Base-by-base conservation (phyloP, 2,329 filamentous ascomycete species). In the Aspergillus sp. region DNA sequence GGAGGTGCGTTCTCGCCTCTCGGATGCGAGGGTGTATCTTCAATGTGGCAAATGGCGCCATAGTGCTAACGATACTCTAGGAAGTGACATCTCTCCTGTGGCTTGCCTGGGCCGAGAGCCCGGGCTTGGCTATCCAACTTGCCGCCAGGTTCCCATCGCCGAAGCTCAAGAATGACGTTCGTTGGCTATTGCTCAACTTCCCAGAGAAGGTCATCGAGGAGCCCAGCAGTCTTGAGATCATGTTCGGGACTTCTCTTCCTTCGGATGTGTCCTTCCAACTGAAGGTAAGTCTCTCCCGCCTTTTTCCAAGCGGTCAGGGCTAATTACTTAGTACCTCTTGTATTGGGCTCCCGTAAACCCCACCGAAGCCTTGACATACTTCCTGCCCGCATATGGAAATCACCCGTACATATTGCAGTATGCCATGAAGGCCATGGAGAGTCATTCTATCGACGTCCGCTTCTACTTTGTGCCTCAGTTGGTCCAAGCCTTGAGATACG, bases 401-500 rank as follows among this genome's bases (percentile, higher is more conserved):
- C 88, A 99, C 65, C 89, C 95, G 0, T 95, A 92, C 72, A 81
- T 99, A 49, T 84, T 97, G 36, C 95, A 99, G 71, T 99, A 97
- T 71, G 94, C 94, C 1, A 96, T 99, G 87, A 85, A 92, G 64
- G 90, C 94, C 3, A 74, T 99, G 45, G 94, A 99, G 68, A 92
- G 88, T 61, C 94, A 99, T 66, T 88, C 91, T 0, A 87, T 97
- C n/a, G 94, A 97, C 68, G 86, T 97, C 17, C 96, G 93, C 0
- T 99, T 99, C 79, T 99, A 97, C 74, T 97, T 97, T 67, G 94
- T 99, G 2, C 94, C 95, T 5, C 94, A 99, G 69, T 95, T 99
- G 62, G 94, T 99, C 13, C 94, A 99, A 71, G 88, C 90, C 41
- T 81, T 99, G 41, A 88, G 94, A 49, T 97, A 97, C 64, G 94